phyloP scores from a whole-genome alignment of 2,329 filamentous ascomycete genomes.

The Fusarium humuli region DNA sequence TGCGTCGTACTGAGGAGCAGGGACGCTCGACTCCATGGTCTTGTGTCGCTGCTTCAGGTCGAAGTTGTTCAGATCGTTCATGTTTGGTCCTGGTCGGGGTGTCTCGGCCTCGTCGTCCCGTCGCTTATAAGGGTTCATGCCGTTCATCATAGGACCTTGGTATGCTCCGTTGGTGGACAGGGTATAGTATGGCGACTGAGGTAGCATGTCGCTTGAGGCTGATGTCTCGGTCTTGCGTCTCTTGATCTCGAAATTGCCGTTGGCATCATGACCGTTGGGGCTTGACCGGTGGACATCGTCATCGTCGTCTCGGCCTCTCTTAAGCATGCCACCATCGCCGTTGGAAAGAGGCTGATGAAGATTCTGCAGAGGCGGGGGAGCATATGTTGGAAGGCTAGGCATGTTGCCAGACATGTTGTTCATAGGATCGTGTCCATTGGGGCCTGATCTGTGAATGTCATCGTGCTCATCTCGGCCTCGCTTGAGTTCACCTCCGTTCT shows the following conservation, averaged over 20 bases:
- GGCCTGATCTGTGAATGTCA: conserved; percentile 66
- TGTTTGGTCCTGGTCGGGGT: conserved; percentile 70
- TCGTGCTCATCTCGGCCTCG: conserved; percentile 71
- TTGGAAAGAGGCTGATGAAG: conserved; percentile 60
- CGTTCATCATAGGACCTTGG: conserved; percentile 68
- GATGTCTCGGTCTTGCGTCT: conserved; percentile 77
- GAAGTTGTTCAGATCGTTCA: conserved; percentile 57
- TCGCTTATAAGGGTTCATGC: conserved; percentile 59
- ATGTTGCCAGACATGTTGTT: conserved; percentile 71
- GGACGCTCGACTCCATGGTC: conserved; percentile 72
- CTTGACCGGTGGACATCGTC: conserved; percentile 46
- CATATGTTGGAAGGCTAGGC: conserved; percentile 69
- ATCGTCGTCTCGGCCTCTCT: conserved; percentile 68
- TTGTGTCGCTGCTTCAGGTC: conserved; percentile 85
- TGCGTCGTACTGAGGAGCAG: conserved; percentile 62
- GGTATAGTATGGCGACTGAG: conserved; percentile 23
- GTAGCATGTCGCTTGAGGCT: conserved; percentile 43
- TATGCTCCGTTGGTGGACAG: conserved; percentile 17
- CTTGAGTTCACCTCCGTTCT: conserved; percentile 72
- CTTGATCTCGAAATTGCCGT: conserved; percentile 73
- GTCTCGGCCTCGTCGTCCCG: conserved; percentile 70
- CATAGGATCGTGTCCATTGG: conserved; percentile 77
- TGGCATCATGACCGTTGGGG: conserved; percentile 57
- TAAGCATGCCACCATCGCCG: conserved; percentile 63
- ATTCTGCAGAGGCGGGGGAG: conserved; percentile 64